Percentiles rank a stretch among this genome's conserved stretches.
Conservation (phyloP, 768 basidiomycete species). For the Rhodotorula sphaerocarpa region DNA sequence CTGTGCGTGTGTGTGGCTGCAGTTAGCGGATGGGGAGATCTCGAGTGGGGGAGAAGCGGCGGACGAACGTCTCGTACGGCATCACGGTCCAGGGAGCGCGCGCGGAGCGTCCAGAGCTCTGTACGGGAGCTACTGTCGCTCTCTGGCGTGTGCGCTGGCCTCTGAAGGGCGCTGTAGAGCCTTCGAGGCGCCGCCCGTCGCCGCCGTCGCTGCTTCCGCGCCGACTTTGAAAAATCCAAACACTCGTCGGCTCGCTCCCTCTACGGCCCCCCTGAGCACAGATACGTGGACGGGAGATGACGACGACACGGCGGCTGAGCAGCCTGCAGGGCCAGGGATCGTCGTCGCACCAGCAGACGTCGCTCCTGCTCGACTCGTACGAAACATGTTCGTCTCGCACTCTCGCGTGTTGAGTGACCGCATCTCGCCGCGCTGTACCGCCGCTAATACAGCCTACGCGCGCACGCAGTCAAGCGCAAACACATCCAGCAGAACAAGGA, state of each 20-base stretch:
- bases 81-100: too few species aligned
- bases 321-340: slow-evolving; percentile 1
- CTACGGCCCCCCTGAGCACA: too few species aligned
- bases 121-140: too few species aligned
- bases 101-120: too few species aligned
- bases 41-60: too few species aligned
- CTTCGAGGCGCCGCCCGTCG: too few species aligned
- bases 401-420: not conserved
- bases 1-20: not conserved
- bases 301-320: slow-evolving; percentile 13
- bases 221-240: too few species aligned
- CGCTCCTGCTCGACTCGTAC: slow-evolving; percentile 31
- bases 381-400: slow-evolving; percentile 24
- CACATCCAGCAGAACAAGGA: slow-evolving; percentile 40
- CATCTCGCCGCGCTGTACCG: too few species aligned
- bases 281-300: slow-evolving; percentile 8
- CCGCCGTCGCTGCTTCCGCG: not conserved
- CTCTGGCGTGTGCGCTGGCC: not conserved
- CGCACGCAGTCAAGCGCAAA: slow-evolving; percentile 36
- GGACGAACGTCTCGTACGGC: too few species aligned
- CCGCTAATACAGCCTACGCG: not conserved
- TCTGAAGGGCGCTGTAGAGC: not conserved
- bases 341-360: slow-evolving; percentile 8
- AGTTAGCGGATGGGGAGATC: too few species aligned
- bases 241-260: too few species aligned